Conservation (phyloP, 78 protist genomes). For the Isochrysis galbana region DNA sequence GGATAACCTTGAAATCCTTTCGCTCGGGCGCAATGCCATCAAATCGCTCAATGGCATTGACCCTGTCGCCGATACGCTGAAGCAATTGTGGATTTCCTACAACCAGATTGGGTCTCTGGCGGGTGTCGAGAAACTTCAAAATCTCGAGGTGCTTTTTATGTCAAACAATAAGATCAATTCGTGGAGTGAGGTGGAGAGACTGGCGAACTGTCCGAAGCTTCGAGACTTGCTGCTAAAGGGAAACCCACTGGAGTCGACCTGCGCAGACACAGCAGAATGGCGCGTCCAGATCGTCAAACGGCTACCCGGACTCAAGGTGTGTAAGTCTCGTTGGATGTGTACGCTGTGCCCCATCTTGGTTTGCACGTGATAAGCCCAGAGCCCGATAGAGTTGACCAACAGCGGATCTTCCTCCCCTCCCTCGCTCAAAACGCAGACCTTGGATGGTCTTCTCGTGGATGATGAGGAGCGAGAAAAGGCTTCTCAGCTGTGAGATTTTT, state of each 20-base stretch:
- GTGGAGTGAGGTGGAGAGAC: conserved; percentile 50
- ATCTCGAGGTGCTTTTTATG: conserved; percentile 59
- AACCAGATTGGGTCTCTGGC: conserved; percentile 65
- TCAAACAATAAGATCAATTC: conserved; percentile 50
- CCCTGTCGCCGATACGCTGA: conserved; percentile 50
- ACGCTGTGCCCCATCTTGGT: too few species aligned
- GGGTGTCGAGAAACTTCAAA: conserved; percentile 50
- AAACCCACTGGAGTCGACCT: conserved; percentile 24
- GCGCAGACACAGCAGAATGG: neutral
- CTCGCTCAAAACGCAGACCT: too few species aligned
- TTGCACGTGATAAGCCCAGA: too few species aligned
- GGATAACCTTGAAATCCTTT: conserved; percentile 48
- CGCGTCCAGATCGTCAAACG: conserved; percentile 34
- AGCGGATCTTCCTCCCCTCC: too few species aligned
- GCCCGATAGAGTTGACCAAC: too few species aligned
- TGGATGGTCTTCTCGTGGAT: too few species aligned
- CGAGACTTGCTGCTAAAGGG: conserved; percentile 37
- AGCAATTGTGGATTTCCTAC: conserved; percentile 78
- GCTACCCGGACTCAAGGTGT: conserved; percentile 8
- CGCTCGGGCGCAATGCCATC: conserved; percentile 68
- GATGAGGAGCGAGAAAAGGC: too few species aligned
- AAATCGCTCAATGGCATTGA: conserved; percentile 69
- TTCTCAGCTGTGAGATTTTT: too few species aligned
- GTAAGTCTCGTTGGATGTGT: too few species aligned
- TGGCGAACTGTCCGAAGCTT: conserved; percentile 29